Evolutionary conservation across 164 flowering plant genomes (phyloP), one percentile per base, ranked within the genome.

Genomic region (Aristolochia contorta): DNA sequence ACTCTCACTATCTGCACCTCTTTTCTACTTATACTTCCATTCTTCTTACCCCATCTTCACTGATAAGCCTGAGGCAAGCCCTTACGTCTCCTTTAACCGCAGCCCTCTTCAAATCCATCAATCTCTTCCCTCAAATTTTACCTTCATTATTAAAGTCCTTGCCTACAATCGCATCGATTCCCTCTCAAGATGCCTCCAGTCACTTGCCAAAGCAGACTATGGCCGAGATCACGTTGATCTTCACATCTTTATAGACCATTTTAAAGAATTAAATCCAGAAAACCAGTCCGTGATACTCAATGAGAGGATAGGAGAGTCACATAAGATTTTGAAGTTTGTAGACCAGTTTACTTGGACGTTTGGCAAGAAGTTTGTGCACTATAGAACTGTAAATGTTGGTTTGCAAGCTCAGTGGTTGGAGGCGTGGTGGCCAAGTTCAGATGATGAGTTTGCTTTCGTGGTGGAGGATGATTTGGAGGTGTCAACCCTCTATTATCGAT

Each of bases 351-450:
- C 32, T 24, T 93, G 97, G 97, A 59, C 45, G 14, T 79, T 64
- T 58, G 96, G 99, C 19, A 76, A 80, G 33, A 90, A 93, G 76
- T 13, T 90, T 22, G 87, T 93, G 72, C 99, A 93, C 71, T 90
- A 82, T 61, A 61, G 99, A 74, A 86, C 92, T 8, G 72, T 57
- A 52, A 93, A 93, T 67, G 97, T 68, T 6, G 97, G 99, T 0
- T 72, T 93, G 74, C 99, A 93, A 77, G 90, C 87, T 18, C 99
- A 93, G 82, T 93, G 99, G 99, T 60, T 93, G 56, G 97, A 93
- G 76, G 84, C 97, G 0, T 93, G 99, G 96, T 93, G 97, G 97
- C 97, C 98, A 10, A 61, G 72, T 21, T 79, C 85, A 2, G 92
- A 86, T 48, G 67, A 88, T 21, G 98, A 93, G 72, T 93, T 93